Conservation (phyloP, 192 early-diverging fungal species). For the Thoreauomyces humboldtii region DNA sequence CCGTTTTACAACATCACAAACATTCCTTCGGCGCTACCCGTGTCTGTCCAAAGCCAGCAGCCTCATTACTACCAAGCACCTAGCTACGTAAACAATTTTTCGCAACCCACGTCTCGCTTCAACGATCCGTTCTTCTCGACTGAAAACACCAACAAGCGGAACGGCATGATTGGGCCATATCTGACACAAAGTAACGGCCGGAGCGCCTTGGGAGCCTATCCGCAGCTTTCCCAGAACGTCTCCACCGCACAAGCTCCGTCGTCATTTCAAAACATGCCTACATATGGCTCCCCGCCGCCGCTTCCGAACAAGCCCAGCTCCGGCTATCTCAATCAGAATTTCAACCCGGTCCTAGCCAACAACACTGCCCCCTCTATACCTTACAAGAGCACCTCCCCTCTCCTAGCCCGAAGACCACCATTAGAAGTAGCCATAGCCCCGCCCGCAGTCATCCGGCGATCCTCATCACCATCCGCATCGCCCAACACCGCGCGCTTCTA, state of each 20-base stretch:
- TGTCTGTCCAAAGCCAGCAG: too few species aligned
- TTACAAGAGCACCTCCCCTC: slow-evolving; percentile 2
- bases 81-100: too few species aligned
- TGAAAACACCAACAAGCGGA: not conserved
- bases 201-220: too few species aligned
- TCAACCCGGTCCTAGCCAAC: not conserved
- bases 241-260: too few species aligned
- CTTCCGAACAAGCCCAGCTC: not conserved
- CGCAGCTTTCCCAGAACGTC: too few species aligned
- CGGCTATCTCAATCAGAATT: not conserved
- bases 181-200: too few species aligned
- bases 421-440: slow-evolving; percentile 2
- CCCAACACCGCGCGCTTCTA: slow-evolving; percentile 29
- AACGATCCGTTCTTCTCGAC: slow-evolving; percentile 31
- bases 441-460: slow-evolving; percentile 21
- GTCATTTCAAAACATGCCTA: too few species aligned
- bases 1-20: slow-evolving; percentile 34
- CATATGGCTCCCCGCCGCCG: not conserved
- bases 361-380: not conserved
- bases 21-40: too few species aligned
- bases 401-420: slow-evolving; percentile 13
- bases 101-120: slow-evolving; percentile 24
- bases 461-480: slow-evolving; percentile 28
- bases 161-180: too few species aligned
- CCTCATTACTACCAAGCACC: not conserved